A percentile compares a stretch with the other conserved stretches of the same genome.
These are phyloP conservation scores for Candida gigantensis DNA, from an alignment of 1,139 yeast species.

Conservation along the genomic window DNA sequence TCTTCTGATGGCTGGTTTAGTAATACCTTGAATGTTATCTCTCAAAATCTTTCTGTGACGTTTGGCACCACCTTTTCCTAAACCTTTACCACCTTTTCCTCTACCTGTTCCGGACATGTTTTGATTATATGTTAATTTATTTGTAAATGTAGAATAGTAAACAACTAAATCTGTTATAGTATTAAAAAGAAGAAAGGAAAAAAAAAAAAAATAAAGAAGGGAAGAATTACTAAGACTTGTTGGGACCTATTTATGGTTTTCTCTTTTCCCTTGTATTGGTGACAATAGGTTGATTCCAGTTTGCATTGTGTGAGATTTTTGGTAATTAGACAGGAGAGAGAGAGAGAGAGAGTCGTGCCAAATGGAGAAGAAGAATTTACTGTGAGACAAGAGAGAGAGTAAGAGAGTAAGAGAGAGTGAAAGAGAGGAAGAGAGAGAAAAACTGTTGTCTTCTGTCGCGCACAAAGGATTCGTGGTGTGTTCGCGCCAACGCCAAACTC, in stretches of 20 bases:
- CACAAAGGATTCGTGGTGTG: too few relatives aligned
- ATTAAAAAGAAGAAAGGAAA: neutral
- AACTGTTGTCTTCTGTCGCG: slow-evolving; percentile 4
- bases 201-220: neutral
- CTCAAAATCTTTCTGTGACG: slow-evolving; percentile 99
- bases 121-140: slow-evolving; percentile 2
- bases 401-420: neutral
- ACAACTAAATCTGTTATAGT: neutral
- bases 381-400: neutral
- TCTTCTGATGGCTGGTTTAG: slow-evolving; percentile 99
- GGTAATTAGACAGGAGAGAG: neutral
- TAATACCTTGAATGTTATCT: slow-evolving; percentile 99
- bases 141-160: neutral
- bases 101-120: slow-evolving; percentile 63
- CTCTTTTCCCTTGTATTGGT: neutral
- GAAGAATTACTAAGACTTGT: neutral
- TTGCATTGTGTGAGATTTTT: too few relatives aligned
- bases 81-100: slow-evolving; percentile 99
- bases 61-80: slow-evolving; percentile 99
- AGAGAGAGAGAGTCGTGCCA: neutral
- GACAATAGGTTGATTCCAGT: too few relatives aligned
- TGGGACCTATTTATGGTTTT: slow-evolving; percentile 2
- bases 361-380: neutral
- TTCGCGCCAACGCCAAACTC: neutral
- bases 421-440: slow-evolving; percentile 1